Percentiles rank a stretch among this genome's conserved stretches.
Conservation (phyloP, 345 rosid species). For the Cardamine chenopodiifolia region DNA sequence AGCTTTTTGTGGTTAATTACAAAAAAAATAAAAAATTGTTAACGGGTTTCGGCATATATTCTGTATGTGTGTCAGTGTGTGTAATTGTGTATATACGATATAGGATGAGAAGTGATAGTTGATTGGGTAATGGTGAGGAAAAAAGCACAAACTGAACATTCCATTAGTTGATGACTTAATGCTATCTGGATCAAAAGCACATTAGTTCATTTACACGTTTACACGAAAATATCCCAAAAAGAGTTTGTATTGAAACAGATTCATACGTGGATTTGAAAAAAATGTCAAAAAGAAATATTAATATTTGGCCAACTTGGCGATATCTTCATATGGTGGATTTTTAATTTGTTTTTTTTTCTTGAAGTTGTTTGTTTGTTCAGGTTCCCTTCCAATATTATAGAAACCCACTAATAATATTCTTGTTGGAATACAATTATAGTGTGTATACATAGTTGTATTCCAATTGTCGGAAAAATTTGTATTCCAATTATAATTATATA, state of each 20-base stretch:
- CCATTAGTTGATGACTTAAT: slow-evolving; percentile 20
- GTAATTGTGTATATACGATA: neutral
- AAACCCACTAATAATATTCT: slow-evolving; percentile 28
- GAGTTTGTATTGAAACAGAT: slow-evolving; percentile 18
- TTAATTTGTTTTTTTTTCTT: neutral
- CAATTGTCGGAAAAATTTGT: too few species aligned
- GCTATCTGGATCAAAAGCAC: slow-evolving; percentile 26
- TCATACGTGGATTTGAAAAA: slow-evolving; percentile 13
- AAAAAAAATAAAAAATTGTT: neutral
- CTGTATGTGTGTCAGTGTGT: neutral
- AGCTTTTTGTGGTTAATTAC: neutral
- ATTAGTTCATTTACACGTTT: slow-evolving; percentile 27
- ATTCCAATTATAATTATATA: too few species aligned
- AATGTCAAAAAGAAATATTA: slow-evolving; percentile 41
- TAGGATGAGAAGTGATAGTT: slow-evolving; percentile 2
- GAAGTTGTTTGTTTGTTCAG: slow-evolving; percentile 10
- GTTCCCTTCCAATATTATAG: slow-evolving; percentile 1
- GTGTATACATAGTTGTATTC: neutral
- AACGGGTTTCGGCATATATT: neutral
- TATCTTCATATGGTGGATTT: slow-evolving; percentile 14
- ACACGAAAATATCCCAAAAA: slow-evolving; percentile 41
- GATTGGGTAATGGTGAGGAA: slow-evolving; percentile 14
- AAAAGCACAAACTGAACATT: slow-evolving; percentile 24
- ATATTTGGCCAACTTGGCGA: slow-evolving; percentile 36
- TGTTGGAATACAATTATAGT: slow-evolving; percentile 5